Conservation (phyloP, 768 basidiomycete species). For the Russula griseocarnosa region DNA sequence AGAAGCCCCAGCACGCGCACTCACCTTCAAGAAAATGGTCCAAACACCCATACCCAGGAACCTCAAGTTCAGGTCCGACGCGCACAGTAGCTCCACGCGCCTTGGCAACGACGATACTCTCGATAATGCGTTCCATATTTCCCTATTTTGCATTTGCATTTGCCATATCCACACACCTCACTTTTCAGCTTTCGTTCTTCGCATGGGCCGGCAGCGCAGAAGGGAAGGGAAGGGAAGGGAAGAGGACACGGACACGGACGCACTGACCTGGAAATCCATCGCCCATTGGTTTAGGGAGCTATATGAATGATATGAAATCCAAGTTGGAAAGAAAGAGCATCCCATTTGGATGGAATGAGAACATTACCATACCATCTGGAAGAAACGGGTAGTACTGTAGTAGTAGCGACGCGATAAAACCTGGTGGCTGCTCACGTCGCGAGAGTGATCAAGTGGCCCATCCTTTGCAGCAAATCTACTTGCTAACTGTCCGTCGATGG, state of each 20-base stretch:
- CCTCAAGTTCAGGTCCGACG: constrained; percentile 96
- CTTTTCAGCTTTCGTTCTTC: too few relatives aligned
- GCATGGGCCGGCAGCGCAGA: too few relatives aligned
- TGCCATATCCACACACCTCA: too few relatives aligned
- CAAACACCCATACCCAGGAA: constrained; percentile 95
- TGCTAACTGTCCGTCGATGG: background rate
- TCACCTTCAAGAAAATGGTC: constrained; percentile 97
- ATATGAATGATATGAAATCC: background rate
- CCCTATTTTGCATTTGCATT: constrained; percentile 60
- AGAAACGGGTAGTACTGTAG: background rate
- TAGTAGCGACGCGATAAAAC: constrained; percentile 31
- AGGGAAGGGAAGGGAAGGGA: too few relatives aligned
- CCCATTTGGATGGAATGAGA: constrained; percentile 22
- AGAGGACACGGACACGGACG: too few relatives aligned
- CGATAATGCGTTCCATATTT: constrained; percentile 86
- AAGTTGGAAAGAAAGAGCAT: background rate
- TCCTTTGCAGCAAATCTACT: constrained; percentile 30
- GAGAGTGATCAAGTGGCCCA: constrained; percentile 85
- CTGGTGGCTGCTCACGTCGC: constrained; percentile 60
- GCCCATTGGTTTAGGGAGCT: constrained; percentile 98
- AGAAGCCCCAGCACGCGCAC: background rate
- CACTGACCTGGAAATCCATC: constrained; percentile 73
- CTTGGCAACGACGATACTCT: constrained; percentile 86
- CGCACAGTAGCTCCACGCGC: constrained; percentile 81
- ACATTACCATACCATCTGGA: constrained; percentile 17